Evolutionary conservation across 108 stramenopile species (phyloP).

Genomic region (Stephanodiscus minutulus): DNA sequence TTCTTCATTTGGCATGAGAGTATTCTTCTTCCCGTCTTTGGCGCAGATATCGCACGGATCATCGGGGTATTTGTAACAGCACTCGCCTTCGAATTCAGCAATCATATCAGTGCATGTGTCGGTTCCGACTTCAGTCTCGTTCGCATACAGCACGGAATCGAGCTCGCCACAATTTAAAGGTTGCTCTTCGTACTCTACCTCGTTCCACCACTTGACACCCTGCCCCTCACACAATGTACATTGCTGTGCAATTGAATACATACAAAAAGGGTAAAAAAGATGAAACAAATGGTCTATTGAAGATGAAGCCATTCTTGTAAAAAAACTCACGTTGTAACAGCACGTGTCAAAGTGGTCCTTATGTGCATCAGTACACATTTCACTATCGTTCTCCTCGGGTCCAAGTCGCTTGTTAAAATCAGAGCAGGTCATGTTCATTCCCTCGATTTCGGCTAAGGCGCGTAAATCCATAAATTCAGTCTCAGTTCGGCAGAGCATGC

Average conservation of each 20-base stretch:
- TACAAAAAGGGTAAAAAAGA: not conserved
- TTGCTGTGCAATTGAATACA: conserved; percentile 8
- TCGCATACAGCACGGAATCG: conserved; percentile 30
- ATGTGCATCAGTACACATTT: conserved; percentile 36
- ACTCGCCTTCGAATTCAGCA: conserved; percentile 24
- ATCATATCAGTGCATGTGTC: conserved; percentile 39
- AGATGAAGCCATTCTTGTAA: not conserved
- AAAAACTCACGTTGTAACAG: conserved; percentile 30
- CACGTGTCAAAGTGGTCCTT: conserved; percentile 38
- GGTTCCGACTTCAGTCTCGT: conserved; percentile 23
- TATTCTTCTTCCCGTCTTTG: conserved; percentile 29
- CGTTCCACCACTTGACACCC: conserved; percentile 50
- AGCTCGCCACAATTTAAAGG: conserved; percentile 47
- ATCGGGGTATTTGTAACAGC: conserved; percentile 42
- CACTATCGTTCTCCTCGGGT: conserved; percentile 31
- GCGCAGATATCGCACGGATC: conserved; percentile 45
- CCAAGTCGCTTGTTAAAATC: conserved; percentile 42
- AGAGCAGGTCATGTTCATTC: conserved; percentile 36
- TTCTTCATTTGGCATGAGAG: conserved; percentile 47
- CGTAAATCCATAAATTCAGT: conserved; percentile 48
- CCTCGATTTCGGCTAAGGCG: conserved; percentile 33
- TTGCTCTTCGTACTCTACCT: conserved; percentile 38
- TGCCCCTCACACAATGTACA: conserved; percentile 49
- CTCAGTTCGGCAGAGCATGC: conserved; percentile 49
- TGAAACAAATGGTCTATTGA: not conserved